Evolutionary conservation across 2,329 filamentous ascomycete species (phyloP).

Genomic region (Beauveria brongniartii): DNA sequence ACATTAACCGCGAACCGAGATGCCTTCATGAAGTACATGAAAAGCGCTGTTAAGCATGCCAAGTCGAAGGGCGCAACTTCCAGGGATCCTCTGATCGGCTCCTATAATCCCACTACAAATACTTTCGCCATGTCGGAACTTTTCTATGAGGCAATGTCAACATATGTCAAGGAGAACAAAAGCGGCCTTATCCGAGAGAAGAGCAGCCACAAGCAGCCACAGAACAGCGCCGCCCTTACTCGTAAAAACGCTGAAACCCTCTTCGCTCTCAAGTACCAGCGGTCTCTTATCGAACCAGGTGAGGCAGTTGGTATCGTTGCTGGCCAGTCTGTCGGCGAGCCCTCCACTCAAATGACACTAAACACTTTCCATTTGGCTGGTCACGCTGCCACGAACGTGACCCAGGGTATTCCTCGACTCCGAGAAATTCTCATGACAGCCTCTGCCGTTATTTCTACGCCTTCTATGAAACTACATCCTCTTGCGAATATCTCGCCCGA

Average conservation of each 20-base stretch:
- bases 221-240: constrained; percentile 27
- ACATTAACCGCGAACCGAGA: constrained; percentile 44
- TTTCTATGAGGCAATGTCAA: constrained; percentile 64
- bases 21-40: constrained; percentile 68
- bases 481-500: constrained; percentile 61
- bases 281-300: constrained; percentile 85
- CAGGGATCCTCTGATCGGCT: constrained; percentile 67
- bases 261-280: constrained; percentile 86
- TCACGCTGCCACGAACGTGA: constrained; percentile 97
- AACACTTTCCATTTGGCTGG: constrained; percentile 99
- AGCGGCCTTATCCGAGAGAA: constrained; percentile 48
- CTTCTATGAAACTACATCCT: constrained; percentile 77
- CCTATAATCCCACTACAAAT: constrained; percentile 67
- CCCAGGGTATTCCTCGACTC: constrained; percentile 91
- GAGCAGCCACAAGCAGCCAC: constrained; percentile 24
- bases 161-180: constrained; percentile 72
- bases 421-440: constrained; percentile 99
- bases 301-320: constrained; percentile 97
- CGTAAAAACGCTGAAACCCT: constrained; percentile 76
- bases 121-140: constrained; percentile 84
- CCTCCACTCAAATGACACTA: constrained; percentile 97
- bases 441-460: constrained; percentile 79
- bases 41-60: constrained; percentile 68
- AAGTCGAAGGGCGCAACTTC: constrained; percentile 47
- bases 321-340: constrained; percentile 92